Evolutionary conservation across 2,329 filamentous ascomycete species (phyloP).

Genomic region (Monosporascus sp.): DNA sequence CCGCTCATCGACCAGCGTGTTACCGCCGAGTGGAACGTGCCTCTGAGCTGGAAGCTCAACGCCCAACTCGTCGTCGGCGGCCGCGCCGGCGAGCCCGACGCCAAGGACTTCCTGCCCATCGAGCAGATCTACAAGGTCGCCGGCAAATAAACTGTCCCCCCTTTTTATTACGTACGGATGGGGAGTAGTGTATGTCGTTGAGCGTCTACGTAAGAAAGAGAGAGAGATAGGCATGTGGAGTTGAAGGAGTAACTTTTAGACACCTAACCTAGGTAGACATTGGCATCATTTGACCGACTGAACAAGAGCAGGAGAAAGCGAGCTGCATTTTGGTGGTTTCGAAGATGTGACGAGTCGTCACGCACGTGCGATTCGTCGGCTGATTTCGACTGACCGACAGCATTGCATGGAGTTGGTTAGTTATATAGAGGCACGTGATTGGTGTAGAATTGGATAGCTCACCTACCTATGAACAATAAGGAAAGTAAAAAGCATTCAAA

Average conservation of each 20-base stretch:
- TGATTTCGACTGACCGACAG: background rate
- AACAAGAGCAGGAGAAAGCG: too few relatives aligned
- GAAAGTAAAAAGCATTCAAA: background rate
- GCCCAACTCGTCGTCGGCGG: conserved; percentile 83
- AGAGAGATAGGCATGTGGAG: too few relatives aligned
- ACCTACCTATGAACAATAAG: background rate
- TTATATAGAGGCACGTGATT: background rate
- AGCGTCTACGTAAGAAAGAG: too few relatives aligned
- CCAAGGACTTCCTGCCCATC: conserved; percentile 61
- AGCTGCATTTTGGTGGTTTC: too few relatives aligned
- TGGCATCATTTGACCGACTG: too few relatives aligned
- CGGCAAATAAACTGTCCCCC: conserved; percentile 36
- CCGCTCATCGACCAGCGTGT: conserved; percentile 75
- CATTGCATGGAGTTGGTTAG: background rate
- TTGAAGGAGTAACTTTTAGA: too few relatives aligned
- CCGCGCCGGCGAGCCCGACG: conserved; percentile 47
- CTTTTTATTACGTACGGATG: too few relatives aligned
- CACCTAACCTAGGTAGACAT: too few relatives aligned
- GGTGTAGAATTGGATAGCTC: background rate
- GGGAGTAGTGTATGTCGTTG: too few relatives aligned
- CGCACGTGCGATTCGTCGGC: too few relatives aligned
- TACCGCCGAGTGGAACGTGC: conserved; percentile 62
- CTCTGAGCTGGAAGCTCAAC: conserved; percentile 68
- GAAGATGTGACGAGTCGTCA: too few relatives aligned
- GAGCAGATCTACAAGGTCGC: conserved; percentile 64